phyloP scores from a whole-genome alignment of 441 rosid genomes.

The Pelargonium cotyledonis region DNA sequence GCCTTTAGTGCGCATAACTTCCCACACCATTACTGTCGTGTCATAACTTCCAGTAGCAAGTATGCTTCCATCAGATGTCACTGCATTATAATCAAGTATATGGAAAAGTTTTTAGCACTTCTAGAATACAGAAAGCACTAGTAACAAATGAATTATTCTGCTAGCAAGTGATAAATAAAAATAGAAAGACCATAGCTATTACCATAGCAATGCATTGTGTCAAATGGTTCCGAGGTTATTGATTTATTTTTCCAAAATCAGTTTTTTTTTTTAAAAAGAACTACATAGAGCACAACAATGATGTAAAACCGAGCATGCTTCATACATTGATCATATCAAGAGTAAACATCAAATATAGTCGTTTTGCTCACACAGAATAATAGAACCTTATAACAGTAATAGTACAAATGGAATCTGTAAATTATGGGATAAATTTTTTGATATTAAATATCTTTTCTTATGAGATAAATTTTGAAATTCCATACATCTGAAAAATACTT shows the following conservation, averaged over 20 bases:
- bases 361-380: background rate
- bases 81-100: constrained; percentile 44
- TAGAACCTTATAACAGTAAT: background rate
- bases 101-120: constrained; percentile 13
- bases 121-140: constrained; percentile 7
- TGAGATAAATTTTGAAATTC: too few relatives aligned
- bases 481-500: too few relatives aligned
- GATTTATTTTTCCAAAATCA: background rate
- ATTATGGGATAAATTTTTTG: too few relatives aligned
- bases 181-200: background rate
- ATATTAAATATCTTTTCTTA: too few relatives aligned
- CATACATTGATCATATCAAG: background rate
- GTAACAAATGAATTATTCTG: background rate
- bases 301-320: background rate
- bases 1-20: constrained; percentile 50
- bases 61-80: constrained; percentile 74
- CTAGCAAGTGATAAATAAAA: background rate
- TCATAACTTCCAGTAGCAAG: constrained; percentile 99
- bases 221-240: background rate
- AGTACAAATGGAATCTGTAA: too few relatives aligned
- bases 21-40: constrained; percentile 98
- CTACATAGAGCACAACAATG: background rate
- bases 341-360: background rate
- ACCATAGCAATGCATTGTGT: background rate
- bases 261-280: background rate